A percentile compares a stretch with the other conserved stretches of the same genome.
Conservation (phyloP, 2,329 filamentous ascomycete species). For the Fusarium clavum region DNA sequence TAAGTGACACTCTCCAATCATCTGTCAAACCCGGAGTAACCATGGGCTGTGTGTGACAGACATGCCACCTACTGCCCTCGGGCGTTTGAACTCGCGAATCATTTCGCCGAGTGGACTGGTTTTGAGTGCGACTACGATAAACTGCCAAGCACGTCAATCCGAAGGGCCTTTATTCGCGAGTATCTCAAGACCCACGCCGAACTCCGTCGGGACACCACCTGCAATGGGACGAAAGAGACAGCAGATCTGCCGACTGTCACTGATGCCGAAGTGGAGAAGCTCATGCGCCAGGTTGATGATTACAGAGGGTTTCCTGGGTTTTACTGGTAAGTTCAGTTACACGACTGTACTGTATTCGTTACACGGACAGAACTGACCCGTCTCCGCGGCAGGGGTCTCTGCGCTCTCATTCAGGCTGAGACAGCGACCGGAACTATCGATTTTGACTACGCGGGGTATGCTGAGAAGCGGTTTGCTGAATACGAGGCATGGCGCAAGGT, state of each 20-base stretch:
- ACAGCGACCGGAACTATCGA: slow-evolving; percentile 42
- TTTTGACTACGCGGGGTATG: slow-evolving; percentile 42
- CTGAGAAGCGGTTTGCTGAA: slow-evolving; percentile 35
- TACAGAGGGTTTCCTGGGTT: slow-evolving; percentile 40
- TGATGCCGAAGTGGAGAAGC: slow-evolving; percentile 28
- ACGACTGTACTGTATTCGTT: neutral
- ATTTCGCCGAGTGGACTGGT: slow-evolving; percentile 42
- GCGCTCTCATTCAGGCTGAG: slow-evolving; percentile 42
- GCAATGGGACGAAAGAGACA: neutral
- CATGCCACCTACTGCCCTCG: slow-evolving; percentile 40
- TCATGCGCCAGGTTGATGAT: slow-evolving; percentile 37
- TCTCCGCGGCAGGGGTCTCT: slow-evolving; percentile 35
- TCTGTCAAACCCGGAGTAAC: neutral
- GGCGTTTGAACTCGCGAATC: slow-evolving; percentile 42
- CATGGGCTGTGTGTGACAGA: slow-evolving; percentile 7
- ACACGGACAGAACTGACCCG: slow-evolving; percentile 10
- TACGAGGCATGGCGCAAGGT: slow-evolving; percentile 36
- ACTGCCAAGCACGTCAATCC: slow-evolving; percentile 20
- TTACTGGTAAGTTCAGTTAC: slow-evolving; percentile 36
- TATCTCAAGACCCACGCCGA: slow-evolving; percentile 29
- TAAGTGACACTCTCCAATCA: slow-evolving; percentile 14
- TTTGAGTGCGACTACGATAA: slow-evolving; percentile 36
- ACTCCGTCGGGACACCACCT: neutral
- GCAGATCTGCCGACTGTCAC: slow-evolving; percentile 6
- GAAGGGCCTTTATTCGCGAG: slow-evolving; percentile 31